Conservation (phyloP, 2,329 filamentous ascomycete genomes). For the Claviceps sorghi region DNA sequence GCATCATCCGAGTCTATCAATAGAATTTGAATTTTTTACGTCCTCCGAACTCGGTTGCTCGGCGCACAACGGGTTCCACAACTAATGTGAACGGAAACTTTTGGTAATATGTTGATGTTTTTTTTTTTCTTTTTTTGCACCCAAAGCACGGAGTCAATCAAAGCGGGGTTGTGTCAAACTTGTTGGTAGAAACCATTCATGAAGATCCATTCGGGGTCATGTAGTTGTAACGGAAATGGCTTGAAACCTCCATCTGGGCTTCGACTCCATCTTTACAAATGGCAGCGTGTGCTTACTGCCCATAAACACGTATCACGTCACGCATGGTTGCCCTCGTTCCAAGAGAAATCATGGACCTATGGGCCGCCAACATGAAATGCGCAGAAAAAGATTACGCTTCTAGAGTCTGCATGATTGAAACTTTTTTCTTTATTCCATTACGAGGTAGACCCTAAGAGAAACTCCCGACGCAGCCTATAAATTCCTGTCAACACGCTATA, state of each 20-base stretch:
- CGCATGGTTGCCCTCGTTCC: no score
- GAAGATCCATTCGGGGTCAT: neutral
- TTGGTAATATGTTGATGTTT: neutral
- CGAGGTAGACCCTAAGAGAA: conserved; percentile 18
- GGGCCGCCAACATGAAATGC: no score
- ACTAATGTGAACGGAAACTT: neutral
- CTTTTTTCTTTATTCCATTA: conserved; percentile 20
- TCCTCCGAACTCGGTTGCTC: neutral
- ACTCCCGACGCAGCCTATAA: conserved; percentile 14
- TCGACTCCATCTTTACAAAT: no score
- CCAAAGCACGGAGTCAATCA: neutral
- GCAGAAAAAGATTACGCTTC: no score
- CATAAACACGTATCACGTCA: no score
- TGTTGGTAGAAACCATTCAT: neutral
- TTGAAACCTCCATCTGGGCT: no score
- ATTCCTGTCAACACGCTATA: conserved; percentile 5
- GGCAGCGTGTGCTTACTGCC: no score
- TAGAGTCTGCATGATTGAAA: conserved; percentile 6
- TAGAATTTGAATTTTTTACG: neutral
- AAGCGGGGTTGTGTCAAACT: neutral
- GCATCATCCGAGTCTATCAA: neutral
- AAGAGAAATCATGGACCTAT: no score
- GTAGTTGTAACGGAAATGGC: neutral
- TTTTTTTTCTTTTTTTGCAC: neutral
- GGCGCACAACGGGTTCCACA: neutral